These are phyloP conservation scores for Boletus coffeatus DNA, from an alignment of 1,284 basidiomycete species.

Conservation along the genomic window DNA sequence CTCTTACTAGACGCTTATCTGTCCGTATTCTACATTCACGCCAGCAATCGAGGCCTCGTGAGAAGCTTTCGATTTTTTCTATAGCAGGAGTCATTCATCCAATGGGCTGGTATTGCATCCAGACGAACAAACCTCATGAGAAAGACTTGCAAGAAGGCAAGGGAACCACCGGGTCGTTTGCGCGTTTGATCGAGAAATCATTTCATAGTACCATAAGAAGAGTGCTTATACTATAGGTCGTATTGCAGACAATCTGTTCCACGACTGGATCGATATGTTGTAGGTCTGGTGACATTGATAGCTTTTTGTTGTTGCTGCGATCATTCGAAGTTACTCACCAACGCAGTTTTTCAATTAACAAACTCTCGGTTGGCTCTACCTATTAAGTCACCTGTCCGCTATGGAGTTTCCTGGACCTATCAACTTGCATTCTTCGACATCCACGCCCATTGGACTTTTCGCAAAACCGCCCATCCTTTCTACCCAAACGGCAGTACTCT, in stretches of 20 bases:
- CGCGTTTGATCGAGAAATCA: slow-evolving; percentile 50
- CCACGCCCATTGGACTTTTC: no score
- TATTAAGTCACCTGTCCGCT: no score
- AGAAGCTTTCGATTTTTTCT: slow-evolving; percentile 46
- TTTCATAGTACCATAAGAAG: slow-evolving; percentile 36
- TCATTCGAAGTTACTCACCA: slow-evolving; percentile 46
- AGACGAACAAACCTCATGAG: slow-evolving; percentile 51
- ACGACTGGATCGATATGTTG: background rate
- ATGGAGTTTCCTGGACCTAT: no score
- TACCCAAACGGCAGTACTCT: no score
- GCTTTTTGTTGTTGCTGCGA: slow-evolving; percentile 49
- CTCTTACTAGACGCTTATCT: slow-evolving; percentile 78
- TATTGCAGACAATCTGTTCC: slow-evolving; percentile 3
- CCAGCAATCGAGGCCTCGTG: slow-evolving; percentile 43
- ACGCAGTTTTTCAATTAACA: slow-evolving; percentile 25
- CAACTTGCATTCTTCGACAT: no score
- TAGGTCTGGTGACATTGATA: slow-evolving; percentile 48
- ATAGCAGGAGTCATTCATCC: slow-evolving; percentile 17
- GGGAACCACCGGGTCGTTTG: slow-evolving; percentile 23
- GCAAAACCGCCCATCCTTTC: no score
- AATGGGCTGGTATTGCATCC: slow-evolving; percentile 30
- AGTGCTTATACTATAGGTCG: slow-evolving; percentile 52
- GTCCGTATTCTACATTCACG: slow-evolving; percentile 67
- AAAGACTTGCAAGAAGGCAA: slow-evolving; percentile 20
- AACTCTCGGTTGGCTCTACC: background rate